These are phyloP conservation scores for Eucalyptus brandiana DNA, from an alignment of 345 rosid species.

Conservation along the genomic window DNA sequence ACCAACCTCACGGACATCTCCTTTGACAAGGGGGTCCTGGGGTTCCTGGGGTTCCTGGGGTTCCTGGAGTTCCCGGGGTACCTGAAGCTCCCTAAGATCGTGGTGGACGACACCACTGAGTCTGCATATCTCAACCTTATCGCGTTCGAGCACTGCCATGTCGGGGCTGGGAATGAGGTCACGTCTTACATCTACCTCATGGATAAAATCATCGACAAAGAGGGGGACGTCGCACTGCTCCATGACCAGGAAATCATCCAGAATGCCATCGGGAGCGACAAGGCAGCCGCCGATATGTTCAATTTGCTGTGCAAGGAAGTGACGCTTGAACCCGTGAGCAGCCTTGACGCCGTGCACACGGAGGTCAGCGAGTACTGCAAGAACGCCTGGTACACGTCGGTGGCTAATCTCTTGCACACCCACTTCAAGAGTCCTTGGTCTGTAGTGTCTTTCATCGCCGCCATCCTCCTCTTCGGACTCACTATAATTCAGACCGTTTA, in stretches of 20 bases:
- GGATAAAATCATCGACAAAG: too few species aligned
- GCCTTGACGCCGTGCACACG: neutral
- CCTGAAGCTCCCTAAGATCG: neutral
- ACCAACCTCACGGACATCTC: neutral
- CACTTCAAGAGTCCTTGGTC: conserved; percentile 46
- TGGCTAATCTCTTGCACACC: conserved; percentile 21
- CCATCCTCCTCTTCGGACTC: neutral
- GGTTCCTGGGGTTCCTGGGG: too few species aligned
- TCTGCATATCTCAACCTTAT: neutral
- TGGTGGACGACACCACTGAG: neutral
- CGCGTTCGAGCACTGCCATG: too few species aligned
- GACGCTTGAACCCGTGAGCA: neutral
- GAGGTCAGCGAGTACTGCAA: conserved; percentile 17
- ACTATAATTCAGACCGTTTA: neutral
- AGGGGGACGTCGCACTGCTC: conserved; percentile 25
- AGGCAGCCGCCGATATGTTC: conserved; percentile 28
- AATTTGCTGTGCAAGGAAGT: conserved; percentile 18
- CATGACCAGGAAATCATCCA: conserved; percentile 17
- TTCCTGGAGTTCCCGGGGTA: neutral
- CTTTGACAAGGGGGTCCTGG: neutral
- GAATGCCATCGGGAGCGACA: conserved; percentile 28
- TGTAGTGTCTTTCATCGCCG: conserved; percentile 14
- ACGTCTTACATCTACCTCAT: too few species aligned
- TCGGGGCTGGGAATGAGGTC: too few species aligned
- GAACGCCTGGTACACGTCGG: conserved; percentile 22